A percentile compares a stretch with the other conserved stretches of the same genome.
These are phyloP conservation scores for Wickerhamiella lipophila DNA, from an alignment of 805 yeast species.

Conservation along the genomic window DNA sequence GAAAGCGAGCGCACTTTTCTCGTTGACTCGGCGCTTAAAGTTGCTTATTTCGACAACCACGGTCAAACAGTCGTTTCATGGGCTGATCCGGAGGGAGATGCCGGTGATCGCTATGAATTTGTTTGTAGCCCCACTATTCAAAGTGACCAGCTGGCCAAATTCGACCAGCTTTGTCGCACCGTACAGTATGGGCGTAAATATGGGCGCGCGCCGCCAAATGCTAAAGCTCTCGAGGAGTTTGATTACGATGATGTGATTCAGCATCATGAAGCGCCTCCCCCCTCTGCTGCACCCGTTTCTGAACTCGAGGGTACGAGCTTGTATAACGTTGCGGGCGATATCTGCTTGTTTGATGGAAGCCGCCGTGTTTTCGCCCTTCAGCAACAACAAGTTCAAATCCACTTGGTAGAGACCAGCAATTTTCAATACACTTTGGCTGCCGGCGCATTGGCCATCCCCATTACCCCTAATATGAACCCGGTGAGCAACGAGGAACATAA, in stretches of 20 bases:
- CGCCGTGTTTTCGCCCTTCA: conserved; percentile 1
- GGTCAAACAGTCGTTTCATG: conserved; percentile 56
- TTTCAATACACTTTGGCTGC: conserved; percentile 46
- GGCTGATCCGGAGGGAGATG: conserved; percentile 76
- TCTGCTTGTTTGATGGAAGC: conserved; percentile 42
- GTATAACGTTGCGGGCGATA: conserved; percentile 26
- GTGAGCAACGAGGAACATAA: conserved; percentile 44
- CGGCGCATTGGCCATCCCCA: conserved; percentile 12
- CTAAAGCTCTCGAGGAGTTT: conserved; percentile 46
- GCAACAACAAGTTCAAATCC: background rate
- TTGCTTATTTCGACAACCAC: conserved; percentile 42
- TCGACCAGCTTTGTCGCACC: conserved; percentile 46
- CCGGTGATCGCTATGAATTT: conserved; percentile 74
- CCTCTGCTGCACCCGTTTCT: conserved; percentile 10
- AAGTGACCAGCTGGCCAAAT: conserved; percentile 39
- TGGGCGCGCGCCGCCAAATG: conserved; percentile 34
- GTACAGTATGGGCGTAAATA: conserved; percentile 72
- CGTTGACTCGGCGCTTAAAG: conserved; percentile 46
- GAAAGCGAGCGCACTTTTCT: conserved; percentile 51
- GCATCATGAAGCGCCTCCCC: conserved; percentile 6
- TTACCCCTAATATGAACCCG: conserved; percentile 47
- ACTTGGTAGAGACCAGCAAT: conserved; percentile 35
- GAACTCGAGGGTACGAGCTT: conserved; percentile 21
- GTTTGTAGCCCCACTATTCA: conserved; percentile 48
- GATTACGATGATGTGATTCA: conserved; percentile 28